A percentile compares a stretch with the other conserved stretches of the same genome.
Conservation (phyloP, 306 rosid genomes). For the Quercus cerris region DNA sequence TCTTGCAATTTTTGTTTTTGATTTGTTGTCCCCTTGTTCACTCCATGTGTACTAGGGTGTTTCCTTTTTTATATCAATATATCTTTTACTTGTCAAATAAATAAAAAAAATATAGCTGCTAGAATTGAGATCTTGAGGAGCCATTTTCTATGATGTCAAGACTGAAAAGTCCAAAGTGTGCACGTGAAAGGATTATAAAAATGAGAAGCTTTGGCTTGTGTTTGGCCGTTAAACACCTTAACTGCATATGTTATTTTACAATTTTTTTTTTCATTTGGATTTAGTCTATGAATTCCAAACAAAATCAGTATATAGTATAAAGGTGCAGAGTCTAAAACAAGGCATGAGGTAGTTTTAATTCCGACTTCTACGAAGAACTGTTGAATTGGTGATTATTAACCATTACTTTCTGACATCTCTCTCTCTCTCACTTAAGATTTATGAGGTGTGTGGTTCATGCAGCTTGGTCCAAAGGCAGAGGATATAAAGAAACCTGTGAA, state of each 20-base stretch:
- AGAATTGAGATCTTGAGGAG: neutral
- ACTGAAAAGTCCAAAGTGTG: neutral
- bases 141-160: neutral
- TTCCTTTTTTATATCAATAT: too few species aligned
- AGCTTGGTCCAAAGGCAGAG: slow-evolving; percentile 90
- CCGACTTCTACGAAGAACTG: neutral
- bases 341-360: neutral
- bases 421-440: neutral
- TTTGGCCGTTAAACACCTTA: neutral
- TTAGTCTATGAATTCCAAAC: neutral
- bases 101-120: neutral
- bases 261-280: neutral
- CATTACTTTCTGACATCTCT: neutral
- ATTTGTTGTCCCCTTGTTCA: too few species aligned
- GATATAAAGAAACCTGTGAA: slow-evolving; percentile 65
- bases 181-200: neutral
- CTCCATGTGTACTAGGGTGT: too few species aligned
- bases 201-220: neutral
- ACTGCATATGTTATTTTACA: neutral
- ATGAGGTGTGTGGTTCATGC: slow-evolving; percentile 23
- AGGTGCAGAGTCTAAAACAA: neutral
- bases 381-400: neutral
- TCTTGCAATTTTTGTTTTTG: too few species aligned
- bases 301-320: neutral
- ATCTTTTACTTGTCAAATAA: too few species aligned